Evolutionary conservation across 257 asterid species (phyloP).

Genomic region (Jacaranda copaia): DNA sequence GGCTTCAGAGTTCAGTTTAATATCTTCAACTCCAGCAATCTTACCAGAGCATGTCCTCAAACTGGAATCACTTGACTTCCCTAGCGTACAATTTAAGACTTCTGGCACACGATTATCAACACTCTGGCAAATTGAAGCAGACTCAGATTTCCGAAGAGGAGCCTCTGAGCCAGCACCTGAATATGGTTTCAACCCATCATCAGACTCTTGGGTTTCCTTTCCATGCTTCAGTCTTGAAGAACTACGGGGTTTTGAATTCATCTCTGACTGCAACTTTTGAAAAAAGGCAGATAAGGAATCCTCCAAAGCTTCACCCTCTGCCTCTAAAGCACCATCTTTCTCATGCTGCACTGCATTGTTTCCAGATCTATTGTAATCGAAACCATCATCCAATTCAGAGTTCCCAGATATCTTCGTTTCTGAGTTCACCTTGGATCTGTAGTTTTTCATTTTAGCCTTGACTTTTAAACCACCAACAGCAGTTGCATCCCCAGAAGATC

Average conservation of each 20-base stretch:
- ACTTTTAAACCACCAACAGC: slow-evolving; percentile 42
- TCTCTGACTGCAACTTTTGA: slow-evolving; percentile 69
- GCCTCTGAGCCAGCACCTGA: slow-evolving; percentile 48
- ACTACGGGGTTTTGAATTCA: slow-evolving; percentile 51
- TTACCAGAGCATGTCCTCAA: slow-evolving; percentile 51
- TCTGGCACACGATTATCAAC: slow-evolving; percentile 40
- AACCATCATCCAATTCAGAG: slow-evolving; percentile 39
- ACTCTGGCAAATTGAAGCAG: slow-evolving; percentile 36
- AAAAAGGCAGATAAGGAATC: slow-evolving; percentile 73
- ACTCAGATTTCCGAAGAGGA: slow-evolving; percentile 36
- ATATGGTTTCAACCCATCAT: slow-evolving; percentile 42
- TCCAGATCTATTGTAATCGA: slow-evolving; percentile 35
- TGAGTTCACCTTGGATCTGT: slow-evolving; percentile 48
- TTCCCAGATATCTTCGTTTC: slow-evolving; percentile 41
- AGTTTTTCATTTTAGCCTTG: slow-evolving; percentile 48
- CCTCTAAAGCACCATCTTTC: slow-evolving; percentile 43
- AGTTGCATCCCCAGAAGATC: slow-evolving; percentile 44
- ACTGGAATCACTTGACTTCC: slow-evolving; percentile 36
- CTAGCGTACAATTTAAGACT: slow-evolving; percentile 31
- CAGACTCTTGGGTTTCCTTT: slow-evolving; percentile 46
- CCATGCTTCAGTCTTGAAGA: slow-evolving; percentile 55
- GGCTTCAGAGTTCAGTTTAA: slow-evolving; percentile 38
- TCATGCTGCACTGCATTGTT: slow-evolving; percentile 37
- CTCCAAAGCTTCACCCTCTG: slow-evolving; percentile 56
- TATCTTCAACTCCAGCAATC: slow-evolving; percentile 38